Evolutionary conservation across 1,284 basidiomycete species (phyloP), one percentile per base, ranked within the genome.

Genomic region (Fomitopsis palustris): DNA sequence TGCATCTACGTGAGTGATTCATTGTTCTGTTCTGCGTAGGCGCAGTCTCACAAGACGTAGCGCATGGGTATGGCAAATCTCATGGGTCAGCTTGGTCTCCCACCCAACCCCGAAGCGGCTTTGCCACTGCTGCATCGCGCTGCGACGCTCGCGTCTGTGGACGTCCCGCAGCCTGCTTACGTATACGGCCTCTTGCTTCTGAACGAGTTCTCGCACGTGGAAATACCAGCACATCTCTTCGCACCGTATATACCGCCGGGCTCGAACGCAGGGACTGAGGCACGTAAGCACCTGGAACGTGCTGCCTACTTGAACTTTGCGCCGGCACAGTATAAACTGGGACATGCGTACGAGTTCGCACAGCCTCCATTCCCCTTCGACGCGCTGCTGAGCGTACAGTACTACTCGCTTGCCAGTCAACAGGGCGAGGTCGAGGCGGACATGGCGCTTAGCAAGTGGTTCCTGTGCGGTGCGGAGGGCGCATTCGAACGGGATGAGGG

Each of bases 361-460:
- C 82, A 88, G 41, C 80, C 93, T 1, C 90, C 90, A 0, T 95
- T 92, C 77, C 81, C 88, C 0, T 98, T 95, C 72, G 95, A 98
- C 68, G 88, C 95, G 0, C 78, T 97, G 17, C 79, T 97, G 42
- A 92, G 88, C 58, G 95, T 98, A 25, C 93, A 96, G 72, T 98
- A 95, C 74, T 98, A 98, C 74, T 88, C 85, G 17, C 77, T 90
- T 8, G 96, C 95, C 0, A 90, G 86, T 59, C 88, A 95, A 74
- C 85, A 89, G 64, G 92, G 92, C 35, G 93, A 97, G 74, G 80
- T 84, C 43, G 95, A 98, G 70, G 96, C 96, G 0, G 95, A 98
- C 72, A 96, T 98, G 94, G 95, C 93, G 7, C 80, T 97, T 52
- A 88, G 85, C 74, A 97, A 96, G 74, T 97, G 95, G 95, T 97